Conservation (phyloP, 164 flowering plant species). For the Magnolia changhungtana region DNA sequence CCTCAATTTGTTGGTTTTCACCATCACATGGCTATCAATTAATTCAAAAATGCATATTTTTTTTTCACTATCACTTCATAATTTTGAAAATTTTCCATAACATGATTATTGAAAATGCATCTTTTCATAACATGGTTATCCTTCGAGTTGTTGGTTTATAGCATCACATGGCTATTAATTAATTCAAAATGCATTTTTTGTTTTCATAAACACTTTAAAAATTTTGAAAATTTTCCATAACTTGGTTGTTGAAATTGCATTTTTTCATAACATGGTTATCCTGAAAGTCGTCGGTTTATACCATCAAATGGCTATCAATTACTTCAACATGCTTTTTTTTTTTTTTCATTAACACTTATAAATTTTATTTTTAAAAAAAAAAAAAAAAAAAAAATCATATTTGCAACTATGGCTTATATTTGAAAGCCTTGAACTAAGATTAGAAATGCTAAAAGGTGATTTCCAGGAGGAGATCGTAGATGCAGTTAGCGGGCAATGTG, state of each 20-base stretch:
- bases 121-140: background rate
- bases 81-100: background rate
- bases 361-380: background rate
- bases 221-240: background rate
- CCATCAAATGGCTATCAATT: background rate
- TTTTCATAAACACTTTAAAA: no score
- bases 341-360: no score
- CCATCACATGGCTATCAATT: background rate
- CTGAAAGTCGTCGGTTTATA: background rate
- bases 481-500: no score
- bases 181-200: background rate
- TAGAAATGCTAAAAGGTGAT: no score
- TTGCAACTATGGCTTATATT: no score
- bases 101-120: no score
- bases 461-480: no score
- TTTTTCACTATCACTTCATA: no score
- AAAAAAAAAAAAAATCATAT: no score
- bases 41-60: background rate
- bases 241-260: no score
- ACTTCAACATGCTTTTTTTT: background rate
- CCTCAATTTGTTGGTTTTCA: background rate
- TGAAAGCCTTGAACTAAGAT: no score
- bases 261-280: background rate
- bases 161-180: background rate
- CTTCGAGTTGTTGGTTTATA: background rate